Percentiles rank a stretch among this genome's conserved stretches.
phyloP scores from a whole-genome alignment of 2,329 filamentous ascomycete genomes.

The Cordyceps militaris region DNA sequence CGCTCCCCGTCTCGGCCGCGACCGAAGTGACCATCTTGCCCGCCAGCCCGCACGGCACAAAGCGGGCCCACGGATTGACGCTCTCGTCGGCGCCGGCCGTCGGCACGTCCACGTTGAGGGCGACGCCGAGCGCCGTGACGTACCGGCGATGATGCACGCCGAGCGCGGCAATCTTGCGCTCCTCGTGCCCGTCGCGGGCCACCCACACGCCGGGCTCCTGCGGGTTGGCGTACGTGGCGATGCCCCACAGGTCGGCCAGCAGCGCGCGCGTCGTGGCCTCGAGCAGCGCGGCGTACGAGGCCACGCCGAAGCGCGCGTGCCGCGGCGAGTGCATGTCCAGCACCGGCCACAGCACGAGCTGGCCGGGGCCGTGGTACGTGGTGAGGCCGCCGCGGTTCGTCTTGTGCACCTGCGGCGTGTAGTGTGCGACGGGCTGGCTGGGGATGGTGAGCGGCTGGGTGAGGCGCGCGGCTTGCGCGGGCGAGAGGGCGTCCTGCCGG shows the following conservation, averaged over 20 bases:
- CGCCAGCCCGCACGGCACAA: constrained; percentile 83
- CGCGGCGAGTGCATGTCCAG: constrained; percentile 61
- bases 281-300: constrained; percentile 70
- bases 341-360: constrained; percentile 87
- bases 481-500: constrained; percentile 54
- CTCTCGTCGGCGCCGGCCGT: constrained; percentile 27
- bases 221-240: constrained; percentile 54
- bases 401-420: constrained; percentile 55
- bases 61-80: constrained; percentile 55
- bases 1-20: constrained; percentile 38
- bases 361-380: constrained; percentile 92
- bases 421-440: constrained; percentile 26
- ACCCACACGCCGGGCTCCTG: constrained; percentile 85
- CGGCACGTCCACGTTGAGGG: constrained; percentile 66
- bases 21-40: constrained; percentile 76
- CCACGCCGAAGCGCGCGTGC: constrained; percentile 57
- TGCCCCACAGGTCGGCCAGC: constrained; percentile 47
- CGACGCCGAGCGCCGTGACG: constrained; percentile 77
- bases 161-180: constrained; percentile 77
- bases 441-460: constrained; percentile 31
- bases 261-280: constrained; percentile 68
- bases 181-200: constrained; percentile 18
- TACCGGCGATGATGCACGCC: constrained; percentile 86
- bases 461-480: constrained; percentile 39
- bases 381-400: constrained; percentile 82